Conservation (phyloP, 768 basidiomycete genomes). For the Mycena crocata region DNA sequence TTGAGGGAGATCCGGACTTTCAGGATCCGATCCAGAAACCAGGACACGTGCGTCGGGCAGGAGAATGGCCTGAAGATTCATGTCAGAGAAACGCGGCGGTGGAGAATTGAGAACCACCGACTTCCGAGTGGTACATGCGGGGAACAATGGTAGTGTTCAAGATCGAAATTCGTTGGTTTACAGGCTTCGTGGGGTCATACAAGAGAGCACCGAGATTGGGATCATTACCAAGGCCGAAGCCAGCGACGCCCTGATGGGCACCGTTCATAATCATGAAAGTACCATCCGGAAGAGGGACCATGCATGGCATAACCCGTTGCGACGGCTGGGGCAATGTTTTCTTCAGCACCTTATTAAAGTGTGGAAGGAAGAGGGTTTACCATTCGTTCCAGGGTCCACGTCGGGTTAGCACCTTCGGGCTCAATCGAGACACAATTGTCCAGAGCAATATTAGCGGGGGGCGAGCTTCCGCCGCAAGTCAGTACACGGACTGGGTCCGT, state of each 20-base stretch:
- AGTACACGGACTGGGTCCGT: constrained; percentile 77
- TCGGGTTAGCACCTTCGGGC: constrained; percentile 70
- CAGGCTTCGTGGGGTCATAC: constrained; percentile 73
- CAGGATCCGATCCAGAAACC: constrained; percentile 81
- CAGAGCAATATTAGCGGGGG: constrained; percentile 60
- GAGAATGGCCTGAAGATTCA: constrained; percentile 63
- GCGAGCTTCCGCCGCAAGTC: constrained; percentile 82
- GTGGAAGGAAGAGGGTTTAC: too few species aligned
- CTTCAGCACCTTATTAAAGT: too few species aligned
- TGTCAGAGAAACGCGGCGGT: constrained; percentile 45
- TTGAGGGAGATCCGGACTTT: constrained; percentile 47
- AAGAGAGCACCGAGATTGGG: constrained; percentile 75
- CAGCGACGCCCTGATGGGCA: constrained; percentile 75
- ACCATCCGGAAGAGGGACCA: constrained; percentile 79
- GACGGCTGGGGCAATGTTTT: constrained; percentile 43
- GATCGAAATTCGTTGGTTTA: constrained; percentile 73
- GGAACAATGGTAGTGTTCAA: constrained; percentile 76
- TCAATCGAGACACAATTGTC: constrained; percentile 80
- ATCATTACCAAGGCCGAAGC: constrained; percentile 75
- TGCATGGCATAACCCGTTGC: constrained; percentile 48
- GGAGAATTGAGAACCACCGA: background rate
- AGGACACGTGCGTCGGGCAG: constrained; percentile 81
- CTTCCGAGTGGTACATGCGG: constrained; percentile 80
- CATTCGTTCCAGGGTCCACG: constrained; percentile 87
- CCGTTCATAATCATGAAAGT: constrained; percentile 84